A percentile compares a stretch with the other conserved stretches of the same genome.
Conservation (phyloP, 78 protist species). For the Dictyostelium purpureum region DNA sequence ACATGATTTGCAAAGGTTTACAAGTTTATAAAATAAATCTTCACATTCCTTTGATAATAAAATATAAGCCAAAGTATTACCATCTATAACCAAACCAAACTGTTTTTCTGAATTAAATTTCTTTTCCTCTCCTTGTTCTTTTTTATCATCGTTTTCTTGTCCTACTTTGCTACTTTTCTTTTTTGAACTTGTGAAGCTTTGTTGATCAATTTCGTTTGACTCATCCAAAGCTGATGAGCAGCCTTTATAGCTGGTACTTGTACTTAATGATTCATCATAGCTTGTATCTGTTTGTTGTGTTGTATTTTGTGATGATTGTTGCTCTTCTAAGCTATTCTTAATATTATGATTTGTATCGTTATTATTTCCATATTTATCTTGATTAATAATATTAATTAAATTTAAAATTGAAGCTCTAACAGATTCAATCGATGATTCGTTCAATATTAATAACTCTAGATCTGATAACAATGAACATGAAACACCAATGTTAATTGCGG, state of each 20-base stretch:
- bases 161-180: not conserved
- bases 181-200: no score
- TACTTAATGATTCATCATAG: not conserved
- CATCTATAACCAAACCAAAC: slow-evolving; percentile 70
- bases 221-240: no score
- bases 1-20: slow-evolving; percentile 75
- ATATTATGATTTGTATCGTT: no score
- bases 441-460: slow-evolving; percentile 16
- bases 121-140: not conserved
- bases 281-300: no score
- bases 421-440: slow-evolving; percentile 11
- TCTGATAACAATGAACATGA: slow-evolving; percentile 61
- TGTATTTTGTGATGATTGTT: no score
- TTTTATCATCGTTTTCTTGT: not conserved
- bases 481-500: slow-evolving; percentile 96
- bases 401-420: not conserved
- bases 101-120: no score
- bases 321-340: no score
- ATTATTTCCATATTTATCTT: no score
- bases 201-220: no score
- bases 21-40: slow-evolving; percentile 44
- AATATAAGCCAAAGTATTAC: slow-evolving; percentile 14
- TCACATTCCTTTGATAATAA: slow-evolving; percentile 1
- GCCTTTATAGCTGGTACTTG: no score
- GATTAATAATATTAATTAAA: not conserved